A percentile compares a stretch with the other conserved stretches of the same genome.
These are phyloP conservation scores for Geosmithia putterillii DNA, from an alignment of 2,329 filamentous ascomycete species.

Conservation along the genomic window DNA sequence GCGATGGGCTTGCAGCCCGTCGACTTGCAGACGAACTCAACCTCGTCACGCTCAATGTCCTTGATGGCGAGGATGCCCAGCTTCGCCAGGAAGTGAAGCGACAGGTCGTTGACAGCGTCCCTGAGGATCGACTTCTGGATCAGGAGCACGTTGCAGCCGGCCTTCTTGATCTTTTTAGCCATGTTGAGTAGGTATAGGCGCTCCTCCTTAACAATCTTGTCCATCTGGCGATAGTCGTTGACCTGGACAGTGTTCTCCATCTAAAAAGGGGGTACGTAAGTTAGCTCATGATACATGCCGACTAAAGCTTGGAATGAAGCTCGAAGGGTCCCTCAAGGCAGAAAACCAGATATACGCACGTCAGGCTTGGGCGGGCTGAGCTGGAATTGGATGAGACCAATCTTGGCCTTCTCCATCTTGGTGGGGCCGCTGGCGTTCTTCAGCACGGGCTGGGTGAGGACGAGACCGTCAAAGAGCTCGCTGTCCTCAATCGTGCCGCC, in stretches of 20 bases:
- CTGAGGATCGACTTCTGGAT: constrained; percentile 98
- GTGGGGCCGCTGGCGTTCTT: constrained; percentile 87
- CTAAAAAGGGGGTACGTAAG: constrained; percentile 21
- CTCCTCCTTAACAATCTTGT: constrained; percentile 99
- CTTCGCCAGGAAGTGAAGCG: constrained; percentile 93
- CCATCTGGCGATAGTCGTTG: constrained; percentile 99
- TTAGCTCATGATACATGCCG: background rate
- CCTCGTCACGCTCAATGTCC: constrained; percentile 96
- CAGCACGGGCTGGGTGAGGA: constrained; percentile 82
- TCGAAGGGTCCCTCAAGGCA: no score
- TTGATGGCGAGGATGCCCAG: constrained; percentile 92
- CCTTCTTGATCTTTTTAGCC: constrained; percentile 99
- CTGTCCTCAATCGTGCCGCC: constrained; percentile 98
- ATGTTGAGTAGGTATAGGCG: constrained; percentile 95
- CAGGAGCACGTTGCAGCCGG: constrained; percentile 95
- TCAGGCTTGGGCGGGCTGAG: constrained; percentile 96
- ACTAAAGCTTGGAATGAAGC: no score
- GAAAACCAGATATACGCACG: constrained; percentile 41
- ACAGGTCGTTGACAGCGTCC: constrained; percentile 95
- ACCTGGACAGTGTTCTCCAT: constrained; percentile 99
- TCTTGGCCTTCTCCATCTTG: constrained; percentile 93
- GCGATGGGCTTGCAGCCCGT: constrained; percentile 98
- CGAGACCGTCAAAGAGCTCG: constrained; percentile 89
- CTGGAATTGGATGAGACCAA: constrained; percentile 97
- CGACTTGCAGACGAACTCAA: constrained; percentile 98